Base-by-base conservation (phyloP, 352 stramenopile species). In the Thalassiosira sp. region DNA sequence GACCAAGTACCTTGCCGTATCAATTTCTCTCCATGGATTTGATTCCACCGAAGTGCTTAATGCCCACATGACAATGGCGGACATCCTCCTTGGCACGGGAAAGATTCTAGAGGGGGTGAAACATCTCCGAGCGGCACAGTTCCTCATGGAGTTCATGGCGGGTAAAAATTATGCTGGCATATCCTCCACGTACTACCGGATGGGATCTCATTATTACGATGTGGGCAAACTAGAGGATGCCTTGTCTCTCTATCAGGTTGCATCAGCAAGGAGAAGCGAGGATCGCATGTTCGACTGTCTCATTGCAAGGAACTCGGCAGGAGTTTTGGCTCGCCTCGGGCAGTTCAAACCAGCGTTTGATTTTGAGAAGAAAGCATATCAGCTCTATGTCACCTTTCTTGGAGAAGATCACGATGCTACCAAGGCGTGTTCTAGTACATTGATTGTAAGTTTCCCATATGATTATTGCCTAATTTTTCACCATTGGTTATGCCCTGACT, bases 121-220 rank as follows among this genome's bases (percentile, higher is more conserved):
- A 37, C 94, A 98, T 82, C 76, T 97, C 56, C 91, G 93, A 16
- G 94, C 95, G 35, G 89, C 94, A 5, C 93, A 97, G 71, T 98
- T 97, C 71, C 75, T 98, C 46, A 91, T 97, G 62, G 95, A 98
- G 77, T 84, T 98, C 24, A 92, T 96, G 75, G 93, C 86, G 22
- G 95, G 96, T 1, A 91, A 91, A 49, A 91, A 96, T 67, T 95
- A 96, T 71, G 86, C 93, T 5, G 94, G 97, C 77, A 91, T 97
- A 60, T 94, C 90, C 45, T 91, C 91, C 52, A 86, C 95, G 2
- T 97, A 98, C 79, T 94, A 97, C 81, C 97, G 97, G 78, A 91
- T 98, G 82, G 95, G 95, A 51, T 96, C 93, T 65, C 95, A 98
- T 78, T 98, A 97, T 86, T 93, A 96, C 52, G 93, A 97, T 64